These are phyloP conservation scores for Thraustotheca clavata DNA, from an alignment of 352 stramenopile species.

Conservation along the genomic window DNA sequence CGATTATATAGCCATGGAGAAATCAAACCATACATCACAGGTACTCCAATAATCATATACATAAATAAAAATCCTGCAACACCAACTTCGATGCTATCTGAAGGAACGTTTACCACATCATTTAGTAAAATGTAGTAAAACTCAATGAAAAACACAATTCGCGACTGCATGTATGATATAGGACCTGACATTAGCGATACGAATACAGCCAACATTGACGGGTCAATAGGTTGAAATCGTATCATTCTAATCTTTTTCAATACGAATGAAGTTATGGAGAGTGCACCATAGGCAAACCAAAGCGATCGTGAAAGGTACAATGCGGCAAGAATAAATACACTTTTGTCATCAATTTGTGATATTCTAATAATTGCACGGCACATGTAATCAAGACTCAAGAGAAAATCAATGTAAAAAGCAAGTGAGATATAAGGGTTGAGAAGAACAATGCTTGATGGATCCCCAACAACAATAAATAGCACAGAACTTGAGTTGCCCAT, in stretches of 20 bases:
- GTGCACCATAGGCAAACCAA: conserved; percentile 11
- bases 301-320: conserved; percentile 4
- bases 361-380: background rate
- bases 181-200: background rate
- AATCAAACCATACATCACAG: too few relatives aligned
- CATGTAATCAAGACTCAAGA: conserved; percentile 1
- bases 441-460: conserved; percentile 3
- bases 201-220: background rate
- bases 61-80: too few relatives aligned
- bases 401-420: conserved; percentile 3
- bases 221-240: background rate
- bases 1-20: too few relatives aligned
- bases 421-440: background rate
- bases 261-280: background rate
- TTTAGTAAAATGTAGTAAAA: background rate
- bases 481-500: background rate
- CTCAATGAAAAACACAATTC: background rate
- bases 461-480: background rate
- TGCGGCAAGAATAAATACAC: background rate
- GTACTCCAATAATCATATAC: too few relatives aligned
- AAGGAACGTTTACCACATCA: too few relatives aligned
- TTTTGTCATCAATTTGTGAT: background rate
- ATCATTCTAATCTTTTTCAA: background rate
- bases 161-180: background rate
- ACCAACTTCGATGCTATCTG: too few relatives aligned